Percentiles rank a stretch among this genome's conserved stretches.
Conservation (phyloP, 2,329 filamentous ascomycete genomes). For the Arthroderma sp. region DNA sequence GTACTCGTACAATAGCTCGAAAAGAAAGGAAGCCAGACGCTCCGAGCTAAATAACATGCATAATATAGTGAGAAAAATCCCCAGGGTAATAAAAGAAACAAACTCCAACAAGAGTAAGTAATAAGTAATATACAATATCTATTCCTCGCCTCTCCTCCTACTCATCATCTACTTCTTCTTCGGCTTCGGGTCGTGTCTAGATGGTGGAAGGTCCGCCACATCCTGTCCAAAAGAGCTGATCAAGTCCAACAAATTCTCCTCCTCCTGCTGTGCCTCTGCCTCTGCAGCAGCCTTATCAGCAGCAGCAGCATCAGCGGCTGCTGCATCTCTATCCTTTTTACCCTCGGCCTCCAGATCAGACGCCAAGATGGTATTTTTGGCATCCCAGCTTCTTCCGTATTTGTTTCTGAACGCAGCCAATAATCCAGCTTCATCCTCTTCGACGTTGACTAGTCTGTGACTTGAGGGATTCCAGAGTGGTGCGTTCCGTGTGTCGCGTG, state of each 20-base stretch:
- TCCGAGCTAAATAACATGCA: too few species aligned
- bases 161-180: constrained; percentile 20
- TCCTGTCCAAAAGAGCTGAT: constrained; percentile 39
- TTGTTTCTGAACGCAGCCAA: constrained; percentile 72
- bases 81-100: too few species aligned
- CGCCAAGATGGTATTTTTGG: constrained; percentile 27
- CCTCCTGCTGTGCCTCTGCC: constrained; percentile 28
- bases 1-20: too few species aligned
- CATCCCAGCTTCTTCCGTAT: constrained; percentile 77
- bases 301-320: constrained; percentile 13
- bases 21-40: too few species aligned
- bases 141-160: not conserved
- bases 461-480: constrained; percentile 81
- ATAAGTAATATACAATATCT: too few species aligned
- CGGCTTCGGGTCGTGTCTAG: constrained; percentile 15
- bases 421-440: constrained; percentile 87
- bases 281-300: constrained; percentile 19
- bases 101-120: too few species aligned
- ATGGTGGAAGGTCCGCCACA: constrained; percentile 10
- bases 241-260: constrained; percentile 44
- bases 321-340: constrained; percentile 5
- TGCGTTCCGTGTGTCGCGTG: constrained; percentile 81
- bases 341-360: constrained; percentile 15
- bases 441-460: constrained; percentile 69
- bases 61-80: too few species aligned